Conservation (phyloP, 306 rosid genomes). For the Bauhinia variegata region DNA sequence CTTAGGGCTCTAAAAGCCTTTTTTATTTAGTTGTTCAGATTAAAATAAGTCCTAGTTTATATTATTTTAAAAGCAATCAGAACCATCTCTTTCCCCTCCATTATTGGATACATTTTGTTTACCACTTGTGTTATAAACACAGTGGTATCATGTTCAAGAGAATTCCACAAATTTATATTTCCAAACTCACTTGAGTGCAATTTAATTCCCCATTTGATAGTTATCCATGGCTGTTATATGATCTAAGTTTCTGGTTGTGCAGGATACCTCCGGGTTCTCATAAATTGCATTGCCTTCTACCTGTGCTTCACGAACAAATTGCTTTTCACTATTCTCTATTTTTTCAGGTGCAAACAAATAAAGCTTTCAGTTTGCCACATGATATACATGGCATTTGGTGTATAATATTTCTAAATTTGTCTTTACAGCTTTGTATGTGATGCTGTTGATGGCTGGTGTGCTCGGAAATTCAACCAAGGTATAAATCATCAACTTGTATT, state of each 20-base stretch:
- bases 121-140: slow-evolving; percentile 24
- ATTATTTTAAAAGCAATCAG: background rate
- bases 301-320: slow-evolving; percentile 75
- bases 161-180: background rate
- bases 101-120: slow-evolving; percentile 29
- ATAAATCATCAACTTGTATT: slow-evolving; percentile 7
- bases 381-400: slow-evolving; percentile 14
- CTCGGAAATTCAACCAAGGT: slow-evolving; percentile 99
- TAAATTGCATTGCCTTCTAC: slow-evolving; percentile 75
- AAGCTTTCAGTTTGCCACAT: slow-evolving; percentile 1
- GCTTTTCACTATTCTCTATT: slow-evolving; percentile 77
- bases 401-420: slow-evolving; percentile 37
- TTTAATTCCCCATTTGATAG: slow-evolving; percentile 7
- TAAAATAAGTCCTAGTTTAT: no score
- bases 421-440: slow-evolving; percentile 90
- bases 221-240: slow-evolving; percentile 24
- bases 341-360: slow-evolving; percentile 67
- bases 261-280: slow-evolving; percentile 85
- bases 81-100: background rate
- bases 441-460: slow-evolving; percentile 98
- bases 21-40: background rate
- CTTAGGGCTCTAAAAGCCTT: background rate
- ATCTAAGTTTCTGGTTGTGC: slow-evolving; percentile 40
- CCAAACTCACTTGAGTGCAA: background rate
- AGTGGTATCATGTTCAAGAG: background rate